Conservation (phyloP, 2,329 filamentous ascomycete species). For the Pyricularia sp. region DNA sequence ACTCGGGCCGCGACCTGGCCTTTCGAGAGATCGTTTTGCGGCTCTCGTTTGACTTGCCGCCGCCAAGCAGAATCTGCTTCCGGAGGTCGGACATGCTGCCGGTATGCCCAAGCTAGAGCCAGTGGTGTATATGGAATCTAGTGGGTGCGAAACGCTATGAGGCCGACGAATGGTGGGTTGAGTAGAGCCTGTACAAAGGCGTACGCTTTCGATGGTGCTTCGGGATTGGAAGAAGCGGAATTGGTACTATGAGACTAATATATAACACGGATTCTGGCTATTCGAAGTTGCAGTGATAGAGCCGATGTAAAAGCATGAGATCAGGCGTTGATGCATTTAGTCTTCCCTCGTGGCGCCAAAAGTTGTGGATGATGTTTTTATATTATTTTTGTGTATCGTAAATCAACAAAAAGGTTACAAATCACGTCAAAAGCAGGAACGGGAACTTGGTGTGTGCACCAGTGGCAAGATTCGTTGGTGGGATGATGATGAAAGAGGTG, state of each 20-base stretch:
- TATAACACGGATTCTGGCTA: background rate
- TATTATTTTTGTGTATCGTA: background rate
- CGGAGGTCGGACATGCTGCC: slow-evolving; percentile 53
- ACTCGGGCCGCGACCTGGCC: slow-evolving; percentile 49
- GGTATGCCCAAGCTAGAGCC: background rate
- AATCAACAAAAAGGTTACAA: background rate
- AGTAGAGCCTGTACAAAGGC: background rate
- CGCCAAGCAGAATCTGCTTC: slow-evolving; percentile 54
- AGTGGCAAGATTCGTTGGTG: background rate
- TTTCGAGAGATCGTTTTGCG: slow-evolving; percentile 66
- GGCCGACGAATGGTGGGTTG: background rate
- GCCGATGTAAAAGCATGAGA: background rate
- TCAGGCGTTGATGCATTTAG: background rate
- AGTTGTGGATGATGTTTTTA: background rate
- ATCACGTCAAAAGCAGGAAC: background rate
- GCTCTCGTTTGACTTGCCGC: slow-evolving; percentile 29
- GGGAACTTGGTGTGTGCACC: background rate
- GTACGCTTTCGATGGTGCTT: background rate
- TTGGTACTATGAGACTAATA: background rate
- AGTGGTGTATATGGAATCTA: background rate
- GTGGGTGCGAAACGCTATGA: slow-evolving; percentile 4
- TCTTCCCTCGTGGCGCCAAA: background rate
- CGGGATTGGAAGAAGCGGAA: background rate
- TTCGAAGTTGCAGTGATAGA: background rate
- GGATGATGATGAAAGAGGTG: background rate